Evolutionary conservation across 129 eudicot genomes (phyloP), one percentile per base, ranked within the genome.

Genomic region (Flaveria ramosissima): DNA sequence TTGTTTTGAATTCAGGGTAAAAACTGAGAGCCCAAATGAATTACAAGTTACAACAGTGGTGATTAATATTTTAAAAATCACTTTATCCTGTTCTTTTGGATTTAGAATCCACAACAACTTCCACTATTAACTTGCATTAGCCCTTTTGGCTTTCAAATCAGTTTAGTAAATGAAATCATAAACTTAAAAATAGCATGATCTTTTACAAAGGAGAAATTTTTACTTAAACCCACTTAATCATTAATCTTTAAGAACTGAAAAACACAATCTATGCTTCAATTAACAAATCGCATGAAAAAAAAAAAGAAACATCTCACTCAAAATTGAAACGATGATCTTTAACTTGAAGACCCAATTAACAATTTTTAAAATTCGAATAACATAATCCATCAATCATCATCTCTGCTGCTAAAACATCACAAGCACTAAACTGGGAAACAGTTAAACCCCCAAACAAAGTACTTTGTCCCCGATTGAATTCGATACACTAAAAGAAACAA

Each of bases 371-470:
- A 16, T 13, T 47, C 42, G 12, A 27, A 41, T 17, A n/a, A 15
- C 32, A 15, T 13, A 77, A 43, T 16, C 20, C 4, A 56, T 56
- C 27, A 57, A 8, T 64, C 14, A 64, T 39, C 68, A 41, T 47
- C 57, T 46, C 59, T 27, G 71, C 59, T 24, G 26, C 48, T 60
- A 17, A 74, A 60, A 20, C 24, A 59, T 36, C 59, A 24, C 70
- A n/a, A 3, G 4, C 9, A 47, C 27, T 74, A 24, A 42, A 43
- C 7, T 14, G 9, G 52, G 60, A 43, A 45, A 41, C 70, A 53
- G 36, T 23, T 16, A 57, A 36, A 66, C 55, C 16, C 10, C 9
- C 23, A 45, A 27, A 10, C 23, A 17, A 59, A 36, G 41, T 36
- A 36, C 5, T 36, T 36, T 36, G 41, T 36, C 41, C 41, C 41